Evolutionary conservation across 495 filamentous ascomycete species (phyloP).

Genomic region (Penicillium pulvis): DNA sequence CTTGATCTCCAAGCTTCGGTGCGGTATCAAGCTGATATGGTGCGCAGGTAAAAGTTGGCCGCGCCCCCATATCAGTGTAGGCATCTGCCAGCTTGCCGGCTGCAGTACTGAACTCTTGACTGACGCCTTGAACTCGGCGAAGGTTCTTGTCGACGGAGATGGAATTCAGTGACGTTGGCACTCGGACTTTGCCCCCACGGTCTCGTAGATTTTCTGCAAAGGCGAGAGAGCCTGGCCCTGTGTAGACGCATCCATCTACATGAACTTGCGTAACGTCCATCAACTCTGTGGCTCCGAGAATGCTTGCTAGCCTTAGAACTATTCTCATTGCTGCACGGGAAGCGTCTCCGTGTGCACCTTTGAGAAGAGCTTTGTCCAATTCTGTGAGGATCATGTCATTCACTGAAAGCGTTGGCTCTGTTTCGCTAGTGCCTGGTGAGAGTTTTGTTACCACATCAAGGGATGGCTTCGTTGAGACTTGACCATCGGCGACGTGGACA

Average conservation of each 20-base stretch:
- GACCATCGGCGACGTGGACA: background rate
- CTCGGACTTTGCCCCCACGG: constrained; percentile 22
- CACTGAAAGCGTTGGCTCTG: background rate
- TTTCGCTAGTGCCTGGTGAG: background rate
- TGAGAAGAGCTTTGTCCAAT: constrained; percentile 24
- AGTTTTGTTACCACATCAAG: background rate
- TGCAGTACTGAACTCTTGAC: constrained; percentile 14
- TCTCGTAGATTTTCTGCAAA: constrained; percentile 15
- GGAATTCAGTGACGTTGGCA: constrained; percentile 35
- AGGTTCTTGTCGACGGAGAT: constrained; percentile 36
- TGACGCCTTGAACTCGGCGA: constrained; percentile 27
- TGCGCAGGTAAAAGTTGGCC: constrained; percentile 35
- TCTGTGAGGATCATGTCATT: background rate
- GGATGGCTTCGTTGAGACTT: background rate
- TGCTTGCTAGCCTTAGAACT: constrained; percentile 23
- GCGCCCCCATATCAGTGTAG: constrained; percentile 34
- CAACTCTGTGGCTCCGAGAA: constrained; percentile 23
- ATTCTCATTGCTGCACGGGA: constrained; percentile 29
- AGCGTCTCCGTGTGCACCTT: constrained; percentile 19
- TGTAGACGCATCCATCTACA: constrained; percentile 39
- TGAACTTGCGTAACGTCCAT: constrained; percentile 29
- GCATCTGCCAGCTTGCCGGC: constrained; percentile 26
- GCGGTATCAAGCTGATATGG: constrained; percentile 32
- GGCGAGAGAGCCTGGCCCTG: constrained; percentile 24
- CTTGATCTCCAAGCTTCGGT: constrained; percentile 25